These are phyloP conservation scores for Tuber calosporum DNA, from an alignment of 495 filamentous ascomycete species.

Conservation along the genomic window DNA sequence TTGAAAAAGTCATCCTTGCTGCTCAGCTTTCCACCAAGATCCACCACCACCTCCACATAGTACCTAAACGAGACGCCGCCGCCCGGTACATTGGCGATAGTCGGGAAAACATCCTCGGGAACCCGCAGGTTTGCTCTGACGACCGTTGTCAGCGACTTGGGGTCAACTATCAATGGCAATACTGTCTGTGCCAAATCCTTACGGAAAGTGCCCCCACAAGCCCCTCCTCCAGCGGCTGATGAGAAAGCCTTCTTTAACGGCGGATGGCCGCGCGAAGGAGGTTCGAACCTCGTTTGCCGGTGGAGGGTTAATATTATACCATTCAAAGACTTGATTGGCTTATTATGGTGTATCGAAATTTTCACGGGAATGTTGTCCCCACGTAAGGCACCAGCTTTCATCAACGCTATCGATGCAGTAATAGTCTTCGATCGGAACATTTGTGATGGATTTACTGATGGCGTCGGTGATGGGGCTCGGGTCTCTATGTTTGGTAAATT, in stretches of 20 bases:
- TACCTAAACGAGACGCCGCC: constrained; percentile 92
- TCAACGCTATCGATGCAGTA: constrained; percentile 74
- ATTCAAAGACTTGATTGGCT: constrained; percentile 77
- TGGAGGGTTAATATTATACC: constrained; percentile 92
- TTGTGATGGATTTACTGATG: constrained; percentile 42
- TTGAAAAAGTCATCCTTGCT: constrained; percentile 57
- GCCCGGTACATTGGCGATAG: constrained; percentile 79
- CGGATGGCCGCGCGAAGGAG: constrained; percentile 60
- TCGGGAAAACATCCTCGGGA: constrained; percentile 86
- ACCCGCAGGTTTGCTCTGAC: constrained; percentile 75
- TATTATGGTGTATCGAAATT: constrained; percentile 76
- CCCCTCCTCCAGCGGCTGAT: constrained; percentile 66
- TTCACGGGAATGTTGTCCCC: constrained; percentile 76
- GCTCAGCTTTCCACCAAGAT: constrained; percentile 78
- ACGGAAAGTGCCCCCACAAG: constrained; percentile 79
- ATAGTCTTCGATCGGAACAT: constrained; percentile 56
- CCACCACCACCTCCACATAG: constrained; percentile 82
- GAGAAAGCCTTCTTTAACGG: constrained; percentile 49
- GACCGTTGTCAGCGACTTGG: constrained; percentile 62
- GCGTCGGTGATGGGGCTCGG: constrained; percentile 27
- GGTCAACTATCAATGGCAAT: constrained; percentile 77
- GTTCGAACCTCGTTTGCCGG: constrained; percentile 83
- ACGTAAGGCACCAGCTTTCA: constrained; percentile 74
- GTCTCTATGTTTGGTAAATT: constrained; percentile 22
- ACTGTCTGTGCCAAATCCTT: constrained; percentile 88